phyloP scores from a whole-genome alignment of 164 flowering plant genomes.

The Berberis thunbergii region DNA sequence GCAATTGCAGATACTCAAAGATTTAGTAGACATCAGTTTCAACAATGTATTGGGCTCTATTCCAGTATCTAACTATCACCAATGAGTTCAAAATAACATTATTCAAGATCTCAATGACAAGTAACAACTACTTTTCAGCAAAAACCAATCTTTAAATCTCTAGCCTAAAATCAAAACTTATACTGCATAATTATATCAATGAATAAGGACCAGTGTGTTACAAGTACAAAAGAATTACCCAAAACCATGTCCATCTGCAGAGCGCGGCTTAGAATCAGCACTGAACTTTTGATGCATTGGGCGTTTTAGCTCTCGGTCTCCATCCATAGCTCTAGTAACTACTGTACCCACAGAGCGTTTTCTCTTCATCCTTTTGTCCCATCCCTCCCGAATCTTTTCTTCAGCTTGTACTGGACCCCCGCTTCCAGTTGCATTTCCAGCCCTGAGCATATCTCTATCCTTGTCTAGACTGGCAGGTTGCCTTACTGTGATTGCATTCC shows the following conservation, averaged over 20 bases:
- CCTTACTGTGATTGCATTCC: conserved; percentile 31
- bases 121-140: no score
- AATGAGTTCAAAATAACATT: no score
- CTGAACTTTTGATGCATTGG: conserved; percentile 34
- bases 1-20: no score
- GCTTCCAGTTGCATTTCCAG: conserved; percentile 17
- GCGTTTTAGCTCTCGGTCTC: conserved; percentile 54
- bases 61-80: no score
- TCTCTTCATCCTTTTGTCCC: conserved; percentile 87
- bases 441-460: conserved; percentile 54
- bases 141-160: no score
- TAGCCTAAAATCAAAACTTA: no score
- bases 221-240: conserved; percentile 29
- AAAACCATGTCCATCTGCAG: conserved; percentile 42
- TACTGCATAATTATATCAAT: no score
- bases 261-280: conserved; percentile 41
- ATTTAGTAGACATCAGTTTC: no score
- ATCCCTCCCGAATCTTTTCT: conserved; percentile 78
- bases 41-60: no score
- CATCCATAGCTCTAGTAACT: conserved; percentile 38
- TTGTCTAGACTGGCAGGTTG: conserved; percentile 38
- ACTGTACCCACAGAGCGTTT: conserved; percentile 68
- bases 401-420: conserved; percentile 46
- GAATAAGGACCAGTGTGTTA: background rate
- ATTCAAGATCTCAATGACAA: no score